A percentile compares a stretch with the other conserved stretches of the same genome.
Conservation (phyloP, 176 grass and related monocot genomes). For the Poa annua region DNA sequence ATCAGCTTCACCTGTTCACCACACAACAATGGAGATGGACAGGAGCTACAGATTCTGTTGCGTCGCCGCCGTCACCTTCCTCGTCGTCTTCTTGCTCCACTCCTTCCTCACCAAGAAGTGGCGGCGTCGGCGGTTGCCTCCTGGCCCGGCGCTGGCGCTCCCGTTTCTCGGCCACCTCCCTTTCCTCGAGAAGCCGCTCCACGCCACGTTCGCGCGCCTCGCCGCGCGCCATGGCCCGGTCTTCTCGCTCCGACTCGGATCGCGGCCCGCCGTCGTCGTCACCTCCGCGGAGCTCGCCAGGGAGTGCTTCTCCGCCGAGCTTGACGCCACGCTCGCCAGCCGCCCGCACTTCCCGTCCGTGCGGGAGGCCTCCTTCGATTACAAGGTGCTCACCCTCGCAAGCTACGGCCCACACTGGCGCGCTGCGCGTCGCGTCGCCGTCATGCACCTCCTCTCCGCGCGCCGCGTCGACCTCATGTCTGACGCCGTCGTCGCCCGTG, state of each 20-base stretch:
- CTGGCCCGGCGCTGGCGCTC: conserved; percentile 43
- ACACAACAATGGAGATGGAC: conserved; percentile 5
- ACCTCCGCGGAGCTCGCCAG: conserved; percentile 34
- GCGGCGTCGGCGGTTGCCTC: conserved; percentile 19
- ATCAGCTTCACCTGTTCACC: neutral
- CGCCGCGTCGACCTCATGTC: conserved; percentile 40
- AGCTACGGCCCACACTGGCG: conserved; percentile 61
- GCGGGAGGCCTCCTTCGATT: conserved; percentile 35
- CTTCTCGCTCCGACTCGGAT: conserved; percentile 56
- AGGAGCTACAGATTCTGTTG: neutral
- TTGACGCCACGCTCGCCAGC: conserved; percentile 64
- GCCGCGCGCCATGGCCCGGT: conserved; percentile 51
- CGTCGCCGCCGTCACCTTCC: neutral
- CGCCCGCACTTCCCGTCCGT: conserved; percentile 51
- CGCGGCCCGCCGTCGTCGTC: conserved; percentile 56
- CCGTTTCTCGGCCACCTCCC: conserved; percentile 68
- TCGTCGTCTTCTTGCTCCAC: conserved; percentile 26
- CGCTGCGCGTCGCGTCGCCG: conserved; percentile 54
- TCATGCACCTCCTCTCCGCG: conserved; percentile 60
- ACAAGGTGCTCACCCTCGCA: conserved; percentile 32
- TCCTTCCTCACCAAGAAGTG: neutral
- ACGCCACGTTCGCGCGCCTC: conserved; percentile 50
- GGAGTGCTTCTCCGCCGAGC: conserved; percentile 65
- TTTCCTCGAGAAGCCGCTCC: conserved; percentile 54
- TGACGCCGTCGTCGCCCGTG: conserved; percentile 6